These are phyloP conservation scores for Marasmius oreades DNA, from an alignment of 1,284 basidiomycete species.

Conservation along the genomic window DNA sequence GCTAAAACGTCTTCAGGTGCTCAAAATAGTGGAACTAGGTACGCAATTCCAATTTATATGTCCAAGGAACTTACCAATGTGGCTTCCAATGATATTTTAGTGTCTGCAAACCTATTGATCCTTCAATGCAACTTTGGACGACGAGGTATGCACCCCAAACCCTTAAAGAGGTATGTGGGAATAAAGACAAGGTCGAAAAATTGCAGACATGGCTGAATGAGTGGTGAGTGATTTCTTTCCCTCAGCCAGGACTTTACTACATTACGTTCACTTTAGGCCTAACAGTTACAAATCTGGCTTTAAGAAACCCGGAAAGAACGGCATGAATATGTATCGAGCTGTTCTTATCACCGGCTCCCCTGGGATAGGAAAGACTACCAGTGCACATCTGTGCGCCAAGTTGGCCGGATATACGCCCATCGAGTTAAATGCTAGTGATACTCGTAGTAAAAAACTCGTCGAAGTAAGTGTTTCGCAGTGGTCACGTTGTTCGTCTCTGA, in stretches of 20 bases:
- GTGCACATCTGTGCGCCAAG: slow-evolving; percentile 90
- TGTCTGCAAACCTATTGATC: slow-evolving; percentile 33
- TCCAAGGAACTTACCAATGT: not conserved
- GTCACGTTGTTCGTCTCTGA: not conserved
- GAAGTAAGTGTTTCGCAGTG: slow-evolving; percentile 51
- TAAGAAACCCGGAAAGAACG: slow-evolving; percentile 93
- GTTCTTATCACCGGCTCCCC: slow-evolving; percentile 92
- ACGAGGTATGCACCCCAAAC: slow-evolving; percentile 89
- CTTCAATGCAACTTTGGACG: slow-evolving; percentile 85
- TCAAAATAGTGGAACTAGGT: slow-evolving; percentile 14
- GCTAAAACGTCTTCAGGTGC: slow-evolving; percentile 13
- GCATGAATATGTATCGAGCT: slow-evolving; percentile 84
- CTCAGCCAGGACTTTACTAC: not conserved
- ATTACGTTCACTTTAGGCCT: slow-evolving; percentile 48
- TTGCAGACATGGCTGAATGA: slow-evolving; percentile 83
- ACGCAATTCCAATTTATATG: slow-evolving; percentile 17
- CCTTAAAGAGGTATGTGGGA: slow-evolving; percentile 92
- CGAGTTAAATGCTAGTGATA: slow-evolving; percentile 95
- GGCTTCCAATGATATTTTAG: slow-evolving; percentile 13
- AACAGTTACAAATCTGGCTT: slow-evolving; percentile 71
- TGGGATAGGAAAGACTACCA: slow-evolving; percentile 97
- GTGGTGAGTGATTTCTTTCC: slow-evolving; percentile 54
- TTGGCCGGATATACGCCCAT: slow-evolving; percentile 88
- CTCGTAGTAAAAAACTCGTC: slow-evolving; percentile 93
- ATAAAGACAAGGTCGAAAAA: slow-evolving; percentile 89